Evolutionary conservation across 1,139 yeast species (phyloP).

Genomic region (Blastobotrys serpentis): DNA sequence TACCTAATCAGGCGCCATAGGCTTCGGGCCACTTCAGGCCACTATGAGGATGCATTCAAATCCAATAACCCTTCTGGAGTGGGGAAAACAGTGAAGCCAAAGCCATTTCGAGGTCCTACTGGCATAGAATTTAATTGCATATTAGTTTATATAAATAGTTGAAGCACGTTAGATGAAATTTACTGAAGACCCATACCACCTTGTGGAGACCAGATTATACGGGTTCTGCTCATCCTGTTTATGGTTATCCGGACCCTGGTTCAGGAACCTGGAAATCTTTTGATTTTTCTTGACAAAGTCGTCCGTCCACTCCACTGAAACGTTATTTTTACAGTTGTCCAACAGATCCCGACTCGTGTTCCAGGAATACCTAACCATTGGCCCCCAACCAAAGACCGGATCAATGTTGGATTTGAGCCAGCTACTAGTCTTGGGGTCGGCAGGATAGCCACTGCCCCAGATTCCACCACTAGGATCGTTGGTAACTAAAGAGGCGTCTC

Average conservation of each 20-base stretch:
- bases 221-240: slow-evolving; percentile 11
- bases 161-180: slow-evolving; percentile 12
- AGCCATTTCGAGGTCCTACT: no score
- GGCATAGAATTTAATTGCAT: no score
- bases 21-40: no score
- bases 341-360: slow-evolving; percentile 81
- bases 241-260: slow-evolving; percentile 18
- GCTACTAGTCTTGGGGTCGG: slow-evolving; percentile 76
- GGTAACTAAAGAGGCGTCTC: slow-evolving; percentile 65
- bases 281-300: slow-evolving; percentile 32
- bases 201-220: slow-evolving; percentile 20
- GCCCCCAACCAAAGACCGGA: slow-evolving; percentile 83
- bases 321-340: slow-evolving; percentile 39
- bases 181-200: slow-evolving; percentile 24
- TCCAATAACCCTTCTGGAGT: no score
- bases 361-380: slow-evolving; percentile 85
- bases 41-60: no score
- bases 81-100: no score
- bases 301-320: slow-evolving; percentile 58
- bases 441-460: slow-evolving; percentile 92
- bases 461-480: slow-evolving; percentile 36
- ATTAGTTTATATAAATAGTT: not conserved
- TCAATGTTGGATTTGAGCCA: slow-evolving; percentile 70
- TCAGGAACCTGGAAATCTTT: slow-evolving; percentile 6
- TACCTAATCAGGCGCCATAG: no score